Percentiles rank a stretch among this genome's conserved stretches.
Conservation (phyloP, 208 protist genomes). For the Leishmania amazonensis region DNA sequence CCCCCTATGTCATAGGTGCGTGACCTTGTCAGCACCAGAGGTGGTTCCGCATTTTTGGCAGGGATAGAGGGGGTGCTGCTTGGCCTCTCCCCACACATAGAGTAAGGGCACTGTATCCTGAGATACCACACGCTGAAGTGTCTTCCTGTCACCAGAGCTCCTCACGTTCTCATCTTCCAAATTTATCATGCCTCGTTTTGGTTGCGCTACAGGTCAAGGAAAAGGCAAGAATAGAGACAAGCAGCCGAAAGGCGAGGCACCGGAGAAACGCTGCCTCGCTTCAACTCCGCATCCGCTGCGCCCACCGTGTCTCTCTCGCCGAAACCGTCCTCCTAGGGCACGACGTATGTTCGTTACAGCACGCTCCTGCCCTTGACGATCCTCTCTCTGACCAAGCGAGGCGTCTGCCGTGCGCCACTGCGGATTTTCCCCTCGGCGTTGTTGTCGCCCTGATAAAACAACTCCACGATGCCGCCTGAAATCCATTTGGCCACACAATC, state of each 20-base stretch:
- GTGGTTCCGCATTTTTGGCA: neutral
- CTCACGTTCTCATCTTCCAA: neutral
- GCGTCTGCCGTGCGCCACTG: neutral
- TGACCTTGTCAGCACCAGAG: neutral
- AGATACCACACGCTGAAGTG: neutral
- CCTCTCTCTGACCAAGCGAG: constrained; percentile 10
- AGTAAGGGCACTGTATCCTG: neutral
- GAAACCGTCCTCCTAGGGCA: constrained; percentile 39
- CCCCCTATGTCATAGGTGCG: neutral
- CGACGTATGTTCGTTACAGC: constrained; percentile 44
- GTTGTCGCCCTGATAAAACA: constrained; percentile 6
- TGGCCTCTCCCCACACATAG: neutral
- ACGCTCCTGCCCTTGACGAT: constrained; percentile 49
- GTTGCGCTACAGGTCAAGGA: neutral
- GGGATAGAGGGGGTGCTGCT: neutral
- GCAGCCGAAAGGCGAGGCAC: neutral
- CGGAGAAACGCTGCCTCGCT: neutral
- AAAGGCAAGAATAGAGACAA: neutral
- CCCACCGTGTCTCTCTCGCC: constrained; percentile 30
- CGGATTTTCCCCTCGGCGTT: neutral
- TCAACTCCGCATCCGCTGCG: constrained; percentile 1
- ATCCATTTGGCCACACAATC: constrained; percentile 46
- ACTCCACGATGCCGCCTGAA: constrained; percentile 56
- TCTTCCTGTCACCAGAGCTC: neutral
- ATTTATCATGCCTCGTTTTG: neutral